Evolutionary conservation across 2,329 filamentous ascomycete genomes (phyloP).

Genomic region (Pseudogymnoascus sp.): DNA sequence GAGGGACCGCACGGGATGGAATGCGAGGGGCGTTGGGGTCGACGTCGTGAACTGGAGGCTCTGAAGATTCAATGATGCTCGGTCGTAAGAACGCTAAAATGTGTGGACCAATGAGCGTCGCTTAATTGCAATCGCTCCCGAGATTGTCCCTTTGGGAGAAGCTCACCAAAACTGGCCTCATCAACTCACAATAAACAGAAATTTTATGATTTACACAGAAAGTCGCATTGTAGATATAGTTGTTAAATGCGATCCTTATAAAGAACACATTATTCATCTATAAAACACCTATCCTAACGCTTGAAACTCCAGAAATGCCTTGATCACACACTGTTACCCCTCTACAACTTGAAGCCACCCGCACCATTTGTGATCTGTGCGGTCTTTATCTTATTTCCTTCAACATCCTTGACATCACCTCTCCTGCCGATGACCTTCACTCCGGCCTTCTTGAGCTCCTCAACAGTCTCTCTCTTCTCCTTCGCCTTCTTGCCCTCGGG

Average conservation of each 20-base stretch:
- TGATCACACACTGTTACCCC: not conserved
- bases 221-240: not conserved
- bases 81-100: slow-evolving; percentile 7
- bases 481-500: slow-evolving; percentile 51
- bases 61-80: slow-evolving; percentile 8
- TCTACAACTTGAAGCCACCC: slow-evolving; percentile 54
- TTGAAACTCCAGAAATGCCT: slow-evolving; percentile 4
- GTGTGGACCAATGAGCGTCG: slow-evolving; percentile 5
- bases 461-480: slow-evolving; percentile 41
- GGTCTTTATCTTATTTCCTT: slow-evolving; percentile 64
- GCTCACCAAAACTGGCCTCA: slow-evolving; percentile 5
- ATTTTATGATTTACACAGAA: not conserved
- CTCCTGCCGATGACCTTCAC: slow-evolving; percentile 89
- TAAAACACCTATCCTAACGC: slow-evolving; percentile 6
- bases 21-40: not conserved
- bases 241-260: slow-evolving; percentile 3
- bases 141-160: slow-evolving; percentile 1
- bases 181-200: not conserved
- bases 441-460: slow-evolving; percentile 66
- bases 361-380: slow-evolving; percentile 41
- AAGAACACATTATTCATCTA: slow-evolving; percentile 5
- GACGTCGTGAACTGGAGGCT: slow-evolving; percentile 3
- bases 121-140: slow-evolving; percentile 8
- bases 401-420: slow-evolving; percentile 74
- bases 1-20: slow-evolving; percentile 2